Evolutionary conservation across 164 flowering plant genomes (phyloP), one percentile per base, ranked within the genome.

Genomic region (Magnolia officinalis): DNA sequence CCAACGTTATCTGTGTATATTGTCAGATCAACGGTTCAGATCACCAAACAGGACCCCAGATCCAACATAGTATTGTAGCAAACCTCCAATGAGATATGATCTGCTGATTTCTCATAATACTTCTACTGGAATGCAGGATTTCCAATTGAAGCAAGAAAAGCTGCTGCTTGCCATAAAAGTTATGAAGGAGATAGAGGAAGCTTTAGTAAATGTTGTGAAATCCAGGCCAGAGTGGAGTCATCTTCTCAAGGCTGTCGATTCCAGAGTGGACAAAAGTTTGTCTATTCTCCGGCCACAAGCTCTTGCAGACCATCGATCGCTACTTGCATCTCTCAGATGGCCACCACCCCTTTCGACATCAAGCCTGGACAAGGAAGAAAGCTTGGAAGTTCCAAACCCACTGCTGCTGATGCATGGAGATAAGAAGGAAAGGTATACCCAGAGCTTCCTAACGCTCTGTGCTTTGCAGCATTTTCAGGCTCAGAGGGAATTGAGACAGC

Each of bases 321-420:
- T 91, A 79, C 87, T 89, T 31, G 72, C 81, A 65, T 90, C 91
- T 72, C 70, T 91, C 16, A 90, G 91, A 74, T 92, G 96, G 96
- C 96, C 96, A 31, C 92, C 94, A 11, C 82, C 85, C 52, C 83
- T 91, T 70, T 50, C 79, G 45, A 72, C 87, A 4, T 72, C 86
- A 23, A 82, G 80, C 72, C 58, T 50, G 2, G 86, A 82, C 49
- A 71, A 67, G 21, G 84, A 77, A 61, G 81, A 74, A 20, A 72
- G 79, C 13, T 70, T 79, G 14, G 84, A 50, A 29, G 26, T 90
- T 75, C 85, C 85, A 61, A 90, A 91, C 74, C 92, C 92, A 20
- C 78, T 91, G 31, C 79, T 78, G 74, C 45, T 84, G 24, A 84
- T 90, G 86, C 80, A 84, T 77, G 89, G 83, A 74, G 86, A 81